Conservation (phyloP, 192 early-diverging fungal species). For the Jimgerdemannia flammicorona region DNA sequence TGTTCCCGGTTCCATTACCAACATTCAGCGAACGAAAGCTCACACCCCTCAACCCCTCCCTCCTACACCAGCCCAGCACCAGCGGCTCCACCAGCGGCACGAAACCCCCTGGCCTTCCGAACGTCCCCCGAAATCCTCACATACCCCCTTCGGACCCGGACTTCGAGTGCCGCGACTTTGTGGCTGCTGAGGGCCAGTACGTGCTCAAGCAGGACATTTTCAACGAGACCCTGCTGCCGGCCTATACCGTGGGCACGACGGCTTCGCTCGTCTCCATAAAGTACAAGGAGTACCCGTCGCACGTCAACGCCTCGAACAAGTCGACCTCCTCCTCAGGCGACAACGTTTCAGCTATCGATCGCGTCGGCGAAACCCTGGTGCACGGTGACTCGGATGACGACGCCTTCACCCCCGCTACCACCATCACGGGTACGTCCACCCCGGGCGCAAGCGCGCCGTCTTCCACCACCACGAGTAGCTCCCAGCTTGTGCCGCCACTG, state of each 20-base stretch:
- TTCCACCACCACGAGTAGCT: not conserved
- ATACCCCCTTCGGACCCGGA: conserved; percentile 30
- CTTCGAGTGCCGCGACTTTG: conserved; percentile 42
- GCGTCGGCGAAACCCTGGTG: not conserved
- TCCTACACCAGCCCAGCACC: not conserved
- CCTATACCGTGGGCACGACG: conserved; percentile 43
- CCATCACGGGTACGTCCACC: not conserved
- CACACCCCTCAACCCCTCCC: not conserved
- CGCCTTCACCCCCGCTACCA: not conserved
- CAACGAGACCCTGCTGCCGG: conserved; percentile 38
- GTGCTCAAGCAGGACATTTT: conserved; percentile 41
- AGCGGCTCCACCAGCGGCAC: not conserved
- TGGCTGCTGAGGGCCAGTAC: conserved; percentile 50
- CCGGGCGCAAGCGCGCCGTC: not conserved
- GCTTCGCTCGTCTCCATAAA: conserved; percentile 52
- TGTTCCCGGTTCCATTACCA: too few relatives aligned
- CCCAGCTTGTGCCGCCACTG: too few relatives aligned
- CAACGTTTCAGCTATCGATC: not conserved
- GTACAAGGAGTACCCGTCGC: conserved; percentile 44
- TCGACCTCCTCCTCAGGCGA: not conserved
- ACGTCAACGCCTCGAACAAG: conserved; percentile 4
- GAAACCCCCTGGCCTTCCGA: not conserved
- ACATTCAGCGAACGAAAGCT: too few relatives aligned
- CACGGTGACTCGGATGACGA: not conserved
- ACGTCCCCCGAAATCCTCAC: conserved; percentile 5